Conservation (phyloP, 2,329 filamentous ascomycete species). For the Sporothrix schenckii region DNA sequence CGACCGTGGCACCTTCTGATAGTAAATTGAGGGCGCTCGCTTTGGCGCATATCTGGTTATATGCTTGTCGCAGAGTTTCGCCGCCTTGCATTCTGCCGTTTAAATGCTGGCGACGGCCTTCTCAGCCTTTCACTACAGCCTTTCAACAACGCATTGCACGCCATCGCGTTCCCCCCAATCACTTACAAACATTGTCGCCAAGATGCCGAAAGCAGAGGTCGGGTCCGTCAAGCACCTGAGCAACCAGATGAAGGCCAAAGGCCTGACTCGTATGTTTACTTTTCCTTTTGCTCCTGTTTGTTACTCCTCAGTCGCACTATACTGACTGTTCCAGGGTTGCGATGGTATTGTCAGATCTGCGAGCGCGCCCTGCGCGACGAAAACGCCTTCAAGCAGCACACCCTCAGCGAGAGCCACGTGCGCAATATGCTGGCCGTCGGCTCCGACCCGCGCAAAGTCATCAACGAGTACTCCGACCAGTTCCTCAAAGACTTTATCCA, state of each 20-base stretch:
- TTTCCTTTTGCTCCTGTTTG: not conserved
- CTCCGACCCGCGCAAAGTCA: conserved; percentile 81
- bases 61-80: conserved; percentile 13
- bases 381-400: conserved; percentile 91
- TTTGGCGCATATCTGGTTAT: not conserved
- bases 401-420: conserved; percentile 80
- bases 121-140: not conserved
- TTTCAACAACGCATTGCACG: not conserved
- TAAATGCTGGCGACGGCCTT: conserved; percentile 10
- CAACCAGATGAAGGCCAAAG: conserved; percentile 87
- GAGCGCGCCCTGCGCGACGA: conserved; percentile 74
- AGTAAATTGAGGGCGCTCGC: not conserved
- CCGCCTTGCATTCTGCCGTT: conserved; percentile 13
- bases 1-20: conserved; percentile 15
- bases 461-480: conserved; percentile 77
- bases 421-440: conserved; percentile 88
- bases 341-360: conserved; percentile 91
- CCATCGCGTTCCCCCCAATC: not conserved
- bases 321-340: conserved; percentile 63
- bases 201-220: conserved; percentile 88
- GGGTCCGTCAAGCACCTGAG: conserved; percentile 87
- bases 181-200: not conserved
- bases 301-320: not conserved
- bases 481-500: conserved; percentile 79
- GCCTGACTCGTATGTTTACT: conserved; percentile 43